Evolutionary conservation across 2,329 filamentous ascomycete genomes (phyloP).

Genomic region (Penicillium sumatraense): DNA sequence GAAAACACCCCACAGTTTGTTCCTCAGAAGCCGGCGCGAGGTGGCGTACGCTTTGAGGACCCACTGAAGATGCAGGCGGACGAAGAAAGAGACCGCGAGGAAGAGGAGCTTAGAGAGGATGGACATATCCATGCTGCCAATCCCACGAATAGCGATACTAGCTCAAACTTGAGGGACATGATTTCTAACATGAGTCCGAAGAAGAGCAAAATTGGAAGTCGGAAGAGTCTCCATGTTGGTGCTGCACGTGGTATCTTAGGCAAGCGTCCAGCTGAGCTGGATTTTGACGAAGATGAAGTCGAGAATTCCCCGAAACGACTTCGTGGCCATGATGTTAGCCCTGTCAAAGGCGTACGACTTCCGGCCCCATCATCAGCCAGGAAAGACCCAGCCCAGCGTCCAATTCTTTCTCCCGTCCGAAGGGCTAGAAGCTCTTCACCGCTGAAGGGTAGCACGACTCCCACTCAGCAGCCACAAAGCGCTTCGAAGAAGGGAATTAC

Average conservation of each 20-base stretch:
- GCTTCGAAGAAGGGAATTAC: conserved; percentile 46
- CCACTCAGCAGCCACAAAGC: conserved; percentile 47
- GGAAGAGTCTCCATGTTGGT: conserved; percentile 78
- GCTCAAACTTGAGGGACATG: conserved; percentile 73
- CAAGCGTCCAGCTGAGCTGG: conserved; percentile 74
- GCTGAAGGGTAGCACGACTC: conserved; percentile 55
- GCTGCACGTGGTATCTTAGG: conserved; percentile 74
- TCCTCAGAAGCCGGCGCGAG: conserved; percentile 51
- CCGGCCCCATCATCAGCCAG: conserved; percentile 69
- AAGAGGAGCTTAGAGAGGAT: conserved; percentile 66
- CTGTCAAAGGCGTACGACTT: conserved; percentile 74
- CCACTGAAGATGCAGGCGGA: conserved; percentile 66
- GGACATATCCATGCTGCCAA: conserved; percentile 50
- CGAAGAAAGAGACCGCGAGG: conserved; percentile 64
- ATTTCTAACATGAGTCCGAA: conserved; percentile 79
- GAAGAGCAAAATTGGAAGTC: conserved; percentile 67
- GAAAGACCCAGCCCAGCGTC: conserved; percentile 67
- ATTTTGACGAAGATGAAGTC: conserved; percentile 65
- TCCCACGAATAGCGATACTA: conserved; percentile 64
- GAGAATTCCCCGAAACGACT: conserved; percentile 66
- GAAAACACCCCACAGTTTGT: conserved; percentile 68
- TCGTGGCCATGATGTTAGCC: conserved; percentile 73
- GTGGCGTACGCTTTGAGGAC: conserved; percentile 67
- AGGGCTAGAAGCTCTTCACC: conserved; percentile 41
- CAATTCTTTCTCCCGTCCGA: conserved; percentile 54